Evolutionary conservation across 192 early-diverging fungal genomes (phyloP).

Genomic region (Backusella parvicylindrica): DNA sequence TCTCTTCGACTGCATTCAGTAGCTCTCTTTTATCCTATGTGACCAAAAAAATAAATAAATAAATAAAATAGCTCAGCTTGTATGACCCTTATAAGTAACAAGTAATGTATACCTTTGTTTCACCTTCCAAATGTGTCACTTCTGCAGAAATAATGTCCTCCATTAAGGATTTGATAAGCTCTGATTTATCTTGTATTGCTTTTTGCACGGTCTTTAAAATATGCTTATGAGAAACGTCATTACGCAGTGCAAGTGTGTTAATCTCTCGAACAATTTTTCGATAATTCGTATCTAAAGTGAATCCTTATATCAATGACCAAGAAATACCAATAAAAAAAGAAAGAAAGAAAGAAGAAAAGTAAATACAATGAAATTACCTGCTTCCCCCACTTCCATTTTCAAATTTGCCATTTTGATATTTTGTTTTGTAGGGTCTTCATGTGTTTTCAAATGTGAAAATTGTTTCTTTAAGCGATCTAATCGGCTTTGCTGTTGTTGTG

Average conservation of each 20-base stretch:
- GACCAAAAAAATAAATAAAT: neutral
- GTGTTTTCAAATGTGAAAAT: slow-evolving; percentile 14
- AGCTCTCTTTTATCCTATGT: neutral
- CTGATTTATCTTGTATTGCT: neutral
- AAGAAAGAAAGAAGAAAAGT: too few relatives aligned
- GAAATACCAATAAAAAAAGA: neutral
- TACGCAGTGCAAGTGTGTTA: neutral
- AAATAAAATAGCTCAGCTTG: neutral
- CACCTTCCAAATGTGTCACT: neutral
- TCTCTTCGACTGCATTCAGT: neutral
- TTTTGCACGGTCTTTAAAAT: neutral
- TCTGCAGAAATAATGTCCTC: neutral
- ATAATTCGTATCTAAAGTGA: slow-evolving; percentile 16
- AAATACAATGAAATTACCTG: slow-evolving; percentile 11
- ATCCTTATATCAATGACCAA: neutral
- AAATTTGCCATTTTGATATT: slow-evolving; percentile 26
- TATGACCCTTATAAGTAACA: neutral
- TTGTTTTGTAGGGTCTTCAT: slow-evolving; percentile 16
- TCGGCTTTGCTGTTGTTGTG: slow-evolving; percentile 12
- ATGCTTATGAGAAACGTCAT: neutral
- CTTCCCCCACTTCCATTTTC: slow-evolving; percentile 29
- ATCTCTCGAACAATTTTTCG: slow-evolving; percentile 18
- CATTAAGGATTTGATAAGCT: neutral
- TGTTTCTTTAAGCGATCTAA: slow-evolving; percentile 22
- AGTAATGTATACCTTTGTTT: neutral